Evolutionary conservation across 768 basidiomycete genomes (phyloP).

Genomic region (Psilocybe sp.): DNA sequence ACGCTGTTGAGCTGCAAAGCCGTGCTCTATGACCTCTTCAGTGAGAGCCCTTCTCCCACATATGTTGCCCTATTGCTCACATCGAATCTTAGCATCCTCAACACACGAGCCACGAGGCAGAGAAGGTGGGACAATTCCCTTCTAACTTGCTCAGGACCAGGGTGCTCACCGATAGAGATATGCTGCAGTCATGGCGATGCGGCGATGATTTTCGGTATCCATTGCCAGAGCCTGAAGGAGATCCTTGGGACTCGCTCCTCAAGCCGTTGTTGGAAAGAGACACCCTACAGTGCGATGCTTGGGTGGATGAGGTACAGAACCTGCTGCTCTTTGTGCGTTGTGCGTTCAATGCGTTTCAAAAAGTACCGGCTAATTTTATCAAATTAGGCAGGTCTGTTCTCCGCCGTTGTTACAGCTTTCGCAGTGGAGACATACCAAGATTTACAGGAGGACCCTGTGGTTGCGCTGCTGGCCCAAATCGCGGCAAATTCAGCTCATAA

Average conservation of each 20-base stretch:
- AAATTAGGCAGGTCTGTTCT: constrained; percentile 22
- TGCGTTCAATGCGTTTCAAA: background rate
- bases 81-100: too few species aligned
- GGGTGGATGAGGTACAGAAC: constrained; percentile 26
- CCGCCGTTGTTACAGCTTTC: constrained; percentile 20
- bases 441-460: constrained; percentile 14
- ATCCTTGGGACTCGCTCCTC: constrained; percentile 15
- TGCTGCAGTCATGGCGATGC: constrained; percentile 9
- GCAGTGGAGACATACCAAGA: constrained; percentile 15
- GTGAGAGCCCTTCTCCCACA: too few species aligned
- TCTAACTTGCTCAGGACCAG: too few species aligned
- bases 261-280: constrained; percentile 11
- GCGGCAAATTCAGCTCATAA: background rate
- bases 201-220: constrained; percentile 9
- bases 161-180: too few species aligned
- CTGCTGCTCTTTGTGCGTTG: constrained; percentile 23
- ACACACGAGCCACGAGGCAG: too few species aligned
- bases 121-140: too few species aligned
- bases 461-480: constrained; percentile 11
- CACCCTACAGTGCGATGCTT: constrained; percentile 15
- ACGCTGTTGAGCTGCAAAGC: too few species aligned
- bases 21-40: too few species aligned
- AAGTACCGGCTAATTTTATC: background rate
- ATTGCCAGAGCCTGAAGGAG: constrained; percentile 11
- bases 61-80: too few species aligned